Evolutionary conservation across 352 stramenopile species (phyloP).

Genomic region (Pythium plurisporium): DNA sequence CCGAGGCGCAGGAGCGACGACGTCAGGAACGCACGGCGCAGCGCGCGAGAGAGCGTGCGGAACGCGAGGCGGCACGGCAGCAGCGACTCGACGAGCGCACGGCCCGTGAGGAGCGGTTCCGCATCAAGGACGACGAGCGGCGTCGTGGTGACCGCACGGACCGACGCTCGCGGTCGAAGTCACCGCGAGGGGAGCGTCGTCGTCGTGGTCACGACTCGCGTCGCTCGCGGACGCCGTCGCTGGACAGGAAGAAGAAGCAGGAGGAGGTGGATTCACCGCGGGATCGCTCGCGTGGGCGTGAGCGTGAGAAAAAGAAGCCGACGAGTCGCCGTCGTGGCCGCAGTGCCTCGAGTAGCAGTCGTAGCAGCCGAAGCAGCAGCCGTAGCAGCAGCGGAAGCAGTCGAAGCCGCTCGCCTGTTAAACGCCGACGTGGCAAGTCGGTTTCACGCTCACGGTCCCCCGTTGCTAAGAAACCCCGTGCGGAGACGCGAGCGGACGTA

Average conservation of each 20-base stretch:
- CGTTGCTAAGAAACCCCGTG: neutral
- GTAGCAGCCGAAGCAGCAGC: neutral
- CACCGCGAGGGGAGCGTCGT: no score
- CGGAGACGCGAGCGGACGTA: neutral
- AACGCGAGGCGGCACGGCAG: slow-evolving; percentile 38
- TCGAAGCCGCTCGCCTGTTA: neutral
- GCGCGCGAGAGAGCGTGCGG: slow-evolving; percentile 43
- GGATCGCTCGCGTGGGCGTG: neutral
- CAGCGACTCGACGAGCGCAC: slow-evolving; percentile 35
- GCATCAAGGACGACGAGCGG: slow-evolving; percentile 15
- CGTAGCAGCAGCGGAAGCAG: neutral
- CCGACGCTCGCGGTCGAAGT: neutral
- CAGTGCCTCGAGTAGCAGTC: neutral
- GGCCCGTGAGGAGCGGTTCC: slow-evolving; percentile 30
- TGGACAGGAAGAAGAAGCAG: neutral
- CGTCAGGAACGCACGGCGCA: slow-evolving; percentile 43
- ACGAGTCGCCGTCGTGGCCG: neutral
- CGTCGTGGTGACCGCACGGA: neutral
- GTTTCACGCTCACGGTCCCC: slow-evolving; percentile 4
- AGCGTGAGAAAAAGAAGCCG: slow-evolving; percentile 2
- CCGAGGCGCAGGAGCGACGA: slow-evolving; percentile 61
- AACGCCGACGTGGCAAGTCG: neutral
- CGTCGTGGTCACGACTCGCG: no score
- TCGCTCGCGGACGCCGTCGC: slow-evolving; percentile 1
- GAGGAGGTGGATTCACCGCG: neutral